Evolutionary conservation across 169 alveolate species (phyloP).

Genomic region (Plasmodium gallinaceum): DNA sequence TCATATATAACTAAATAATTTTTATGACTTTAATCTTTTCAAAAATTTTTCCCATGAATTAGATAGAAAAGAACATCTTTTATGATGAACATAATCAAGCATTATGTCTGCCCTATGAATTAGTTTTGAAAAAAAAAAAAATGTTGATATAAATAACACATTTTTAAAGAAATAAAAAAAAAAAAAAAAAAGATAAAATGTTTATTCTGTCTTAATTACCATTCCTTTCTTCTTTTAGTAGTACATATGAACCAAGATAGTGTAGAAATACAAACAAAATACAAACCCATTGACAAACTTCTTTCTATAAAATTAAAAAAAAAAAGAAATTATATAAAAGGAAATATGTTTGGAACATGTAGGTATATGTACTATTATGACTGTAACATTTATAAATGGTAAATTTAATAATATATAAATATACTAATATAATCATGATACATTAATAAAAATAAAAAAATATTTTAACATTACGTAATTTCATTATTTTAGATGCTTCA

Average conservation of each 20-base stretch:
- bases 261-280: slow-evolving; percentile 57
- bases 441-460: background rate
- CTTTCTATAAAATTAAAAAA: slow-evolving; percentile 33
- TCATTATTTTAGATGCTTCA: slow-evolving; percentile 24
- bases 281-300: slow-evolving; percentile 59
- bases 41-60: slow-evolving; percentile 54
- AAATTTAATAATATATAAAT: too few species aligned
- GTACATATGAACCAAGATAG: slow-evolving; percentile 62
- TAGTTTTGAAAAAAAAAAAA: slow-evolving; percentile 1
- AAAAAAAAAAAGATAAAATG: background rate
- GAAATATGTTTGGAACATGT: background rate
- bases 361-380: too few species aligned
- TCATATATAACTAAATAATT: too few species aligned
- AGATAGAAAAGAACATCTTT: slow-evolving; percentile 74
- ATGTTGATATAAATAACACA: background rate
- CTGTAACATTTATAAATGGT: too few species aligned
- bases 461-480: slow-evolving; percentile 30
- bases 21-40: slow-evolving; percentile 49
- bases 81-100: slow-evolving; percentile 76
- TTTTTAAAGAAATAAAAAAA: background rate
- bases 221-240: slow-evolving; percentile 69
- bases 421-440: background rate
- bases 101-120: slow-evolving; percentile 73
- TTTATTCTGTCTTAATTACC: slow-evolving; percentile 28
- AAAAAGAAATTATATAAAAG: background rate